Percentiles rank a stretch among this genome's conserved stretches.
Conservation (phyloP, 805 yeast genomes). For the Barnettozyma botsteinii region DNA sequence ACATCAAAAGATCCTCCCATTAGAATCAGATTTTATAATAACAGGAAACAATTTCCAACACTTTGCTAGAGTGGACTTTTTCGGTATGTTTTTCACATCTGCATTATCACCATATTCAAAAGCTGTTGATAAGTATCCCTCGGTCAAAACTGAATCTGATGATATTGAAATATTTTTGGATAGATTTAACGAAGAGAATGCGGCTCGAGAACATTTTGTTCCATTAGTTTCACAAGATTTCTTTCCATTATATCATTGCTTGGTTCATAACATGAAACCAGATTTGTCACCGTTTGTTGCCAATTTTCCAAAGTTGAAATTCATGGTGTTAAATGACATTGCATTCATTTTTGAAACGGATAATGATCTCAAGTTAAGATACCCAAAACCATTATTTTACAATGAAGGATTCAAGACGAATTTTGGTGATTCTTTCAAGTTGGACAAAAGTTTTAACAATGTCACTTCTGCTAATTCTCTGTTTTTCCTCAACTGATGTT, state of each 20-base stretch:
- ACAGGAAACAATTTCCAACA: constrained; percentile 25
- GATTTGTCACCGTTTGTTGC: constrained; percentile 32
- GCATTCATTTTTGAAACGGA: constrained; percentile 29
- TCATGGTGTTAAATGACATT: constrained; percentile 35
- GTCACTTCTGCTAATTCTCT: too few relatives aligned
- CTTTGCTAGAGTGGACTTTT: constrained; percentile 31
- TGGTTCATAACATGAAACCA: constrained; percentile 32
- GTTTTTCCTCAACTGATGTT: too few relatives aligned
- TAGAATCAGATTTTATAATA: constrained; percentile 25
- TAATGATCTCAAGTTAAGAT: constrained; percentile 15
- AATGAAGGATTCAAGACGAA: constrained; percentile 29
- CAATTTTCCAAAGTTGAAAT: constrained; percentile 30
- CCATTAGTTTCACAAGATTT: constrained; percentile 30
- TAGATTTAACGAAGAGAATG: constrained; percentile 23
- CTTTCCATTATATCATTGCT: constrained; percentile 30
- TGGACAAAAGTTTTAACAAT: too few relatives aligned
- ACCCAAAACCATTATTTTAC: constrained; percentile 33
- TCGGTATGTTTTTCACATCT: constrained; percentile 30
- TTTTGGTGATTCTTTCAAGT: too few relatives aligned
- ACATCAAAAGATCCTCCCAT: constrained; percentile 29
- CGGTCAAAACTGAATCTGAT: constrained; percentile 38
- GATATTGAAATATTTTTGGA: constrained; percentile 26
- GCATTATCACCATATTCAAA: constrained; percentile 37
- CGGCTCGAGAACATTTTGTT: constrained; percentile 18
- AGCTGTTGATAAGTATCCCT: constrained; percentile 38